Evolutionary conservation across 495 filamentous ascomycete species (phyloP).

Genomic region (Penicillium ucsense): DNA sequence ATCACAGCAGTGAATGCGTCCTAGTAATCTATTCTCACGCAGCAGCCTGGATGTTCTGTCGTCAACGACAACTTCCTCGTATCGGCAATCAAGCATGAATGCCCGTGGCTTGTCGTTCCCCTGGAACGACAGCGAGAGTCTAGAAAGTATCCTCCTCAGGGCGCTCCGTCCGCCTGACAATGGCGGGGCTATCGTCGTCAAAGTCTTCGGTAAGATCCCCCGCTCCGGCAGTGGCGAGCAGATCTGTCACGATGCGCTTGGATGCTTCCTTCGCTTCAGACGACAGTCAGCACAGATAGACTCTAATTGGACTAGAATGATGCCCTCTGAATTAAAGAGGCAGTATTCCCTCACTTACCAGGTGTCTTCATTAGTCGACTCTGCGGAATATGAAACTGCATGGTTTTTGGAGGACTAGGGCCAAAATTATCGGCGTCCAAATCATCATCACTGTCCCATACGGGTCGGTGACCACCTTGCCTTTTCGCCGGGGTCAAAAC

Average conservation of each 20-base stretch:
- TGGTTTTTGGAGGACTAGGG: slow-evolving; percentile 90
- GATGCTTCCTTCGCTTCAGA: slow-evolving; percentile 74
- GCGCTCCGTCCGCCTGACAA: slow-evolving; percentile 56
- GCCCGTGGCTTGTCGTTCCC: too few species aligned
- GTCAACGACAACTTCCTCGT: too few species aligned
- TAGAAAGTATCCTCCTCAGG: slow-evolving; percentile 67
- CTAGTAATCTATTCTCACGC: too few species aligned
- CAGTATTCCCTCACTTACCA: slow-evolving; percentile 43
- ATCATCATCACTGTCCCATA: slow-evolving; percentile 59
- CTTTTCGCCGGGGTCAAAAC: slow-evolving; percentile 58
- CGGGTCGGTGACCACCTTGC: slow-evolving; percentile 15
- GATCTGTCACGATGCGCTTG: slow-evolving; percentile 81
- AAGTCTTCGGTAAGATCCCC: slow-evolving; percentile 37
- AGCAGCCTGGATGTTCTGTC: too few species aligned
- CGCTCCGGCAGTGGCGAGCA: slow-evolving; percentile 67
- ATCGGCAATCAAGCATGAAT: too few species aligned
- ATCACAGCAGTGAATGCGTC: too few species aligned
- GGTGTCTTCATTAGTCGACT: slow-evolving; percentile 84
- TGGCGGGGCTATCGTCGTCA: slow-evolving; percentile 57
- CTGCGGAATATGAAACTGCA: slow-evolving; percentile 89
- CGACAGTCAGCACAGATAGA: background rate
- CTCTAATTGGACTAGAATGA: background rate
- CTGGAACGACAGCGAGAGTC: background rate
- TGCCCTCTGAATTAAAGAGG: background rate
- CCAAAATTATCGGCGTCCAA: slow-evolving; percentile 49